These are phyloP conservation scores for Xerocomellus dryophilus DNA, from an alignment of 768 basidiomycete genomes.

Conservation along the genomic window DNA sequence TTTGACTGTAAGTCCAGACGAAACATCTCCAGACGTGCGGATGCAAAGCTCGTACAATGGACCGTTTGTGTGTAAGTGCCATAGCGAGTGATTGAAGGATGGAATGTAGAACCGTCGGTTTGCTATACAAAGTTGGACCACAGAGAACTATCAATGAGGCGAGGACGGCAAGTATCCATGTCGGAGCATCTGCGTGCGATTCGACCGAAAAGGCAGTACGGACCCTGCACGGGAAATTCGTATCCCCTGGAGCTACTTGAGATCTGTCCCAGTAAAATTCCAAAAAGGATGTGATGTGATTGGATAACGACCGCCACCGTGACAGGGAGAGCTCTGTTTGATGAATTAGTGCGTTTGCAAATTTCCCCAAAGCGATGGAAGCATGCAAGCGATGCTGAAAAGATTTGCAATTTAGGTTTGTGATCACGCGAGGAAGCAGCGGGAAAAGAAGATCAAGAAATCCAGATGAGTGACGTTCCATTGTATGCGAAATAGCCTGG, in stretches of 20 bases:
- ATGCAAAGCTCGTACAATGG: conserved; percentile 37
- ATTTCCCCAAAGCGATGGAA: conserved; percentile 21
- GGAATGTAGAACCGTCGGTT: conserved; percentile 37
- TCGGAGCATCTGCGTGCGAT: conserved; percentile 30
- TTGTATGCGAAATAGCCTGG: conserved; percentile 26
- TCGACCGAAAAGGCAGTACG: conserved; percentile 27
- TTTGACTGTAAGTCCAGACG: conserved; percentile 52
- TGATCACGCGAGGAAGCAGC: conserved; percentile 22
- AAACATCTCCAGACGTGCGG: conserved; percentile 51
- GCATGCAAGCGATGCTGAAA: conserved; percentile 21
- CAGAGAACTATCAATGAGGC: conserved; percentile 49
- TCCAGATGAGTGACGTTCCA: conserved; percentile 14
- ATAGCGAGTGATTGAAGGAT: conserved; percentile 35
- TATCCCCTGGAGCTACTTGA: neutral
- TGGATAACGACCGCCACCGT: conserved; percentile 26
- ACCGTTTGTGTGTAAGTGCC: conserved; percentile 34
- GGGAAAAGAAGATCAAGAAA: conserved; percentile 21
- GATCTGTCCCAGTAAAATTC: conserved; percentile 15
- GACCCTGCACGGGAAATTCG: conserved; percentile 28
- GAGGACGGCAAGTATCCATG: conserved; percentile 45
- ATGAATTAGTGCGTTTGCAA: conserved; percentile 29
- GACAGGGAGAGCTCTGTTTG: conserved; percentile 32
- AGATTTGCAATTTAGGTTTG: conserved; percentile 13
- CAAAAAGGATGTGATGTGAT: conserved; percentile 27
- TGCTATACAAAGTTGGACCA: conserved; percentile 43